Evolutionary conservation across 1,284 basidiomycete species (phyloP).

Genomic region (Apiotrichum sp.): DNA sequence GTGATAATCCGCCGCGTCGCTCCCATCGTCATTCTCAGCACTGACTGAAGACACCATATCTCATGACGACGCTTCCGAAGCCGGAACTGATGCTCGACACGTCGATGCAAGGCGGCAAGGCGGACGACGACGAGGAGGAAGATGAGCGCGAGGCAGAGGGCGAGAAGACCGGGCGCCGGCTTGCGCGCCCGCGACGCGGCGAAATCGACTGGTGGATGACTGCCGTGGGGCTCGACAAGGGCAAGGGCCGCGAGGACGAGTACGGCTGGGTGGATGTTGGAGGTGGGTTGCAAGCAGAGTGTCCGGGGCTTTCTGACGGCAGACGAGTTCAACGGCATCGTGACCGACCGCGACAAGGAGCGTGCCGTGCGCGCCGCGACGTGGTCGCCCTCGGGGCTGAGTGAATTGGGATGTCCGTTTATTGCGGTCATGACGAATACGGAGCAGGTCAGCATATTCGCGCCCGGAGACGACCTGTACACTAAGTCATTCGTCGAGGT

Average conservation of each 20-base stretch:
- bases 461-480: constrained; percentile 28
- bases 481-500: constrained; percentile 32
- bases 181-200: constrained; percentile 22
- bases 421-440: constrained; percentile 26
- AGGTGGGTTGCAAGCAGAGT: background rate
- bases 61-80: constrained; percentile 22
- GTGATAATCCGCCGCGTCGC: constrained; percentile 10
- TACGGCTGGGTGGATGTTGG: constrained; percentile 15
- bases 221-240: constrained; percentile 17
- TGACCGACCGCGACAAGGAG: constrained; percentile 26
- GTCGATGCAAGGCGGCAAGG: constrained; percentile 6
- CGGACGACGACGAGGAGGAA: constrained; percentile 7
- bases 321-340: constrained; percentile 27
- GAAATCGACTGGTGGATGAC: constrained; percentile 34
- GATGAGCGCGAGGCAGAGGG: constrained; percentile 9
- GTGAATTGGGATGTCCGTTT: constrained; percentile 21
- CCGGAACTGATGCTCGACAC: constrained; percentile 26
- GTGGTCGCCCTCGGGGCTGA: constrained; percentile 39
- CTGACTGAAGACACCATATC: constrained; percentile 30
- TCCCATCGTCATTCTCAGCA: no score
- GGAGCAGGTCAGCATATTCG: constrained; percentile 31
- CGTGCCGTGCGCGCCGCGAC: constrained; percentile 22
- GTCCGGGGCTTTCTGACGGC: constrained; percentile 1
- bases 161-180: background rate
- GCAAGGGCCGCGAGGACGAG: constrained; percentile 11